A percentile compares a stretch with the other conserved stretches of the same genome.
Conservation (phyloP, 2,329 filamentous ascomycete species). For the Trichoderma sp. region DNA sequence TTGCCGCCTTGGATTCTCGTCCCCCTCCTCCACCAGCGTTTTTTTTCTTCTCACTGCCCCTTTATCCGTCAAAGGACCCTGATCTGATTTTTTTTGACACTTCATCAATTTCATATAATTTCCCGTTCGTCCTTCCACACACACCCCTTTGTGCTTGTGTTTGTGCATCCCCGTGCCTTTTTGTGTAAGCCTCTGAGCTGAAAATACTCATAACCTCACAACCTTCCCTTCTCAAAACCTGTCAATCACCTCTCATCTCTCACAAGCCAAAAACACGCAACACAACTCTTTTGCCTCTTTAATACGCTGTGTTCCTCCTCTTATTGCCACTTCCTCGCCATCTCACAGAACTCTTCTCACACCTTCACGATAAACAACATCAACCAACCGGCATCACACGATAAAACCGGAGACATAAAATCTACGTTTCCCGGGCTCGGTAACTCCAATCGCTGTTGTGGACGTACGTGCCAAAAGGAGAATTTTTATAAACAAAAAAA, state of each 20-base stretch:
- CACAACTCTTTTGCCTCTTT: background rate
- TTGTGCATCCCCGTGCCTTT: background rate
- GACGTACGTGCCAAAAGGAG: background rate
- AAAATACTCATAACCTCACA: background rate
- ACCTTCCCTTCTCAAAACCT: background rate
- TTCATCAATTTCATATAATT: slow-evolving; percentile 17
- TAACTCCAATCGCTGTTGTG: background rate
- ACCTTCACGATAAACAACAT: background rate
- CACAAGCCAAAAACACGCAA: background rate
- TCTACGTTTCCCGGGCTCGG: background rate
- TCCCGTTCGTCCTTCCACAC: background rate
- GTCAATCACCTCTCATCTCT: background rate
- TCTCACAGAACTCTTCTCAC: background rate
- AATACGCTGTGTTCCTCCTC: background rate
- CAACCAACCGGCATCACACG: background rate
- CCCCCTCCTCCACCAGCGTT: background rate
- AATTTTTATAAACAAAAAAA: background rate
- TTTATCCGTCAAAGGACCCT: background rate
- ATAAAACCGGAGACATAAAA: background rate
- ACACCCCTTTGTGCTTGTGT: background rate
- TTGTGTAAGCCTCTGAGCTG: background rate
- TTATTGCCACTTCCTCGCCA: background rate
- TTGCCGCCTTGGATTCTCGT: background rate
- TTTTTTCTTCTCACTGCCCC: background rate
- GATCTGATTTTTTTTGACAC: slow-evolving; percentile 13